phyloP scores from a whole-genome alignment of 2,329 filamentous ascomycete genomes.

The Penicillium griseofulvum region DNA sequence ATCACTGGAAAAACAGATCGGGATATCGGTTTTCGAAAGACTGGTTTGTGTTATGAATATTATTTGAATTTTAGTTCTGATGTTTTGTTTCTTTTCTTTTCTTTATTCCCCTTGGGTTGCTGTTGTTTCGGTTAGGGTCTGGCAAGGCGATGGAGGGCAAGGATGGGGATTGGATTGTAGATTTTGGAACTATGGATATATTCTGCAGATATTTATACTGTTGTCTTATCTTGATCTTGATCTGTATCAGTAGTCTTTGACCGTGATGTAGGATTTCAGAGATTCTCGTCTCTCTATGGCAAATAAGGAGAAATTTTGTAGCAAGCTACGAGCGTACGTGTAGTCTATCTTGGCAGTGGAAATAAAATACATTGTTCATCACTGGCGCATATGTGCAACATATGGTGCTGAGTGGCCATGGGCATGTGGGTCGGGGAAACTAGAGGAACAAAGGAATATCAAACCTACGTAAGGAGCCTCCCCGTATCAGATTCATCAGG shows the following conservation, averaged over 20 bases:
- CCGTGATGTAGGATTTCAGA: not conserved
- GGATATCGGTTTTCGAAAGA: conserved; percentile 18
- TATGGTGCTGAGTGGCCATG: not conserved
- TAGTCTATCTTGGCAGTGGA: not conserved
- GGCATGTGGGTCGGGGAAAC: not conserved
- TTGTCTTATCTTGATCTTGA: not conserved
- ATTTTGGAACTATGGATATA: conserved; percentile 9
- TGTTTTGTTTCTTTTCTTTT: conserved; percentile 5
- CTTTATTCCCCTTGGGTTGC: not conserved
- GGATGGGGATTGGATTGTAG: conserved; percentile 7
- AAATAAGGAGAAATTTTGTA: not conserved
- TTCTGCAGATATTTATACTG: conserved; percentile 3
- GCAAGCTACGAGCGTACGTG: not conserved
- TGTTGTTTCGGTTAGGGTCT: not conserved
- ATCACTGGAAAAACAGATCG: conserved; percentile 38
- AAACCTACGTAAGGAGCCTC: not conserved
- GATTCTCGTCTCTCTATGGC: not conserved
- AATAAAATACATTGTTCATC: not conserved
- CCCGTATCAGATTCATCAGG: not conserved
- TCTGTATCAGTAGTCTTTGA: not conserved
- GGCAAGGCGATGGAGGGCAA: not conserved
- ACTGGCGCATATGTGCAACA: not conserved
- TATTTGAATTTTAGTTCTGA: conserved; percentile 6
- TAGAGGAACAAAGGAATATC: not conserved
- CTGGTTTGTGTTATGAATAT: conserved; percentile 14